Percentiles rank a stretch among this genome's conserved stretches.
Conservation (phyloP, 2,329 filamentous ascomycete species). For the Apiospora arundinis region DNA sequence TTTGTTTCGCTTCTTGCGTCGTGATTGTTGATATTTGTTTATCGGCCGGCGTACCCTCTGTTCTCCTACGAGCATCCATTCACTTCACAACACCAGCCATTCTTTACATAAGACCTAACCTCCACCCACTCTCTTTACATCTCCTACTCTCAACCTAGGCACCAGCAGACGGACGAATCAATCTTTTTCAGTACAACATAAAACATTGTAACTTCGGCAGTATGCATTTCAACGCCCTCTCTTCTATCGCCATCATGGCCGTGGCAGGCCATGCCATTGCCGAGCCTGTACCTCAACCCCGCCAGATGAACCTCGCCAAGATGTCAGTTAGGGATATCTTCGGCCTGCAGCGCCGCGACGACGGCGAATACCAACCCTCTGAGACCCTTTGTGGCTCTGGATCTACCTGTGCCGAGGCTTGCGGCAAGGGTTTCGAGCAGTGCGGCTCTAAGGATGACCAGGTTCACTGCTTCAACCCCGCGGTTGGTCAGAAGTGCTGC, state of each 20-base stretch:
- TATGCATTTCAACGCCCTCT: constrained; percentile 34
- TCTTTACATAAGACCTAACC: constrained; percentile 2
- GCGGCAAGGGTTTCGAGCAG: constrained; percentile 40
- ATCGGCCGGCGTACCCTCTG: background rate
- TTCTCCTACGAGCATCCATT: constrained; percentile 15
- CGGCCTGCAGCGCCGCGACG: constrained; percentile 34
- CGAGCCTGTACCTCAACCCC: constrained; percentile 33
- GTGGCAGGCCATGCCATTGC: constrained; percentile 34
- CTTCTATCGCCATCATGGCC: constrained; percentile 32
- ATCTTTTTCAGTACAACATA: background rate
- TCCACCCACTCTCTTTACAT: background rate
- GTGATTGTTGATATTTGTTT: constrained; percentile 1
- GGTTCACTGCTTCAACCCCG: constrained; percentile 65
- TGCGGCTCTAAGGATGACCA: constrained; percentile 47
- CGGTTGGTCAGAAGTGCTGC: constrained; percentile 62
- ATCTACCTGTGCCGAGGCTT: constrained; percentile 42
- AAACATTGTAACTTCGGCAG: constrained; percentile 16
- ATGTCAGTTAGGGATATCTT: constrained; percentile 38
- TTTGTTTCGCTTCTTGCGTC: constrained; percentile 4
- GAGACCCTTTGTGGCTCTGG: constrained; percentile 38
- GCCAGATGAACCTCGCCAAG: constrained; percentile 34
- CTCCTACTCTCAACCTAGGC: background rate
- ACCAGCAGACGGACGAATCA: background rate
- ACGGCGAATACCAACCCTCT: constrained; percentile 36
- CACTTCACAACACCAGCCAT: background rate